Evolutionary conservation across 2,329 filamentous ascomycete genomes (phyloP).

Genomic region (Arachnomyces sp.): DNA sequence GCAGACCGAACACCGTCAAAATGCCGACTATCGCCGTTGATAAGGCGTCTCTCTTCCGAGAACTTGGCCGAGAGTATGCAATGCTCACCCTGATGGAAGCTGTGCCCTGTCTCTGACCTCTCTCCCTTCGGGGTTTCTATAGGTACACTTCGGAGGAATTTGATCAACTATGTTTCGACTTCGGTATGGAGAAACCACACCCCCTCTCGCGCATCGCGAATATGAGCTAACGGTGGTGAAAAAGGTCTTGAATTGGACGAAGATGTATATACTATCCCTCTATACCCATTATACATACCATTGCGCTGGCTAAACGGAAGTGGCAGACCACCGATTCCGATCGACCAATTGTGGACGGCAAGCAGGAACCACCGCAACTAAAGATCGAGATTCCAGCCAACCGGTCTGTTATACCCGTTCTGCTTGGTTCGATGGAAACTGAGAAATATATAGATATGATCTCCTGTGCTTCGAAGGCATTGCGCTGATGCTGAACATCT

Average conservation of each 20-base stretch:
- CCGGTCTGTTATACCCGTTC: constrained; percentile 48
- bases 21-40: constrained; percentile 98
- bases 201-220: constrained; percentile 14
- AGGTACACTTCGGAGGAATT: constrained; percentile 91
- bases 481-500: constrained; percentile 90
- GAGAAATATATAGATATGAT: constrained; percentile 50
- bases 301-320: constrained; percentile 1
- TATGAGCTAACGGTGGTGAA: constrained; percentile 12
- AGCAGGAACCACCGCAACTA: constrained; percentile 80
- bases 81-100: constrained; percentile 15
- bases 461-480: constrained; percentile 98
- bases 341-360: constrained; percentile 64
- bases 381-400: constrained; percentile 99
- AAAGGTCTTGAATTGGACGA: constrained; percentile 85
- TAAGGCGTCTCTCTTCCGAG: constrained; percentile 92
- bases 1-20: constrained; percentile 26
- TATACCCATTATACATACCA: constrained; percentile 12
- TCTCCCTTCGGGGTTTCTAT: constrained; percentile 3
- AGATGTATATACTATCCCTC: constrained; percentile 46
- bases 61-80: constrained; percentile 74
- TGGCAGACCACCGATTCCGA: constrained; percentile 60
- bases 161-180: constrained; percentile 96
- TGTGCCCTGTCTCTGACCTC: constrained; percentile 7
- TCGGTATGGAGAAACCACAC: constrained; percentile 46
- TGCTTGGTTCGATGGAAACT: constrained; percentile 11